A percentile compares a stretch with the other conserved stretches of the same genome.
phyloP scores from a whole-genome alignment of 192 early-diverging fungal genomes.

The Gonapodya sp. region DNA sequence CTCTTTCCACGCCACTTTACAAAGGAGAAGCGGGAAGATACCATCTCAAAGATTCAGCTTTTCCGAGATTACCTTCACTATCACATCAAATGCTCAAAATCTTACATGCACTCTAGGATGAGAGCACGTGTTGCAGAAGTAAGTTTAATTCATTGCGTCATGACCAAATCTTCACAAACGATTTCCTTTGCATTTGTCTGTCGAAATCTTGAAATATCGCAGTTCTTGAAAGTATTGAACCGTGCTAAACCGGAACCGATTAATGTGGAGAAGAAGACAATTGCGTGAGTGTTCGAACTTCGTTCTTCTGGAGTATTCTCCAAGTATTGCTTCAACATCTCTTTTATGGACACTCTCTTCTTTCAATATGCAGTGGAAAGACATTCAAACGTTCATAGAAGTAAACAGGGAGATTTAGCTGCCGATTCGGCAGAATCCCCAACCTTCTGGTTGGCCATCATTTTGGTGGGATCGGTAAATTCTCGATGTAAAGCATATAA shows the following conservation, averaged over 20 bases:
- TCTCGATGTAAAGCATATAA: background rate
- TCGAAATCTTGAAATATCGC: too few relatives aligned
- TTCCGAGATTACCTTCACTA: constrained; percentile 99
- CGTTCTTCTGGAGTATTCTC: background rate
- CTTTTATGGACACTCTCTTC: too few relatives aligned
- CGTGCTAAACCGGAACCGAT: constrained; percentile 90
- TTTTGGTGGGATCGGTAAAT: background rate
- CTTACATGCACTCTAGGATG: constrained; percentile 97
- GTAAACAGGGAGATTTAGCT: background rate
- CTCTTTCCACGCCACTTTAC: constrained; percentile 88
- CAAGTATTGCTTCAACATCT: constrained; percentile 1
- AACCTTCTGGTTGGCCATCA: background rate
- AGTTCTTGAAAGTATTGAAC: constrained; percentile 92
- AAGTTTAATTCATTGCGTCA: background rate
- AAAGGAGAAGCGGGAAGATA: constrained; percentile 66
- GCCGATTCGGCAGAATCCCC: background rate
- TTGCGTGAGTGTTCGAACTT: background rate
- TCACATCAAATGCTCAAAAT: constrained; percentile 98
- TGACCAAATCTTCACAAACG: background rate
- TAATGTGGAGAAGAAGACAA: constrained; percentile 62
- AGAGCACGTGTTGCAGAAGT: constrained; percentile 82
- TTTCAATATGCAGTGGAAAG: background rate
- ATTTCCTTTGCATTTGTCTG: too few relatives aligned
- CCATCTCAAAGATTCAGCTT: constrained; percentile 91
- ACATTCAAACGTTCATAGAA: background rate